Evolutionary conservation across 2,329 filamentous ascomycete species (phyloP), one percentile per base, ranked within the genome.

Genomic region (Microcyclosporella mali): DNA sequence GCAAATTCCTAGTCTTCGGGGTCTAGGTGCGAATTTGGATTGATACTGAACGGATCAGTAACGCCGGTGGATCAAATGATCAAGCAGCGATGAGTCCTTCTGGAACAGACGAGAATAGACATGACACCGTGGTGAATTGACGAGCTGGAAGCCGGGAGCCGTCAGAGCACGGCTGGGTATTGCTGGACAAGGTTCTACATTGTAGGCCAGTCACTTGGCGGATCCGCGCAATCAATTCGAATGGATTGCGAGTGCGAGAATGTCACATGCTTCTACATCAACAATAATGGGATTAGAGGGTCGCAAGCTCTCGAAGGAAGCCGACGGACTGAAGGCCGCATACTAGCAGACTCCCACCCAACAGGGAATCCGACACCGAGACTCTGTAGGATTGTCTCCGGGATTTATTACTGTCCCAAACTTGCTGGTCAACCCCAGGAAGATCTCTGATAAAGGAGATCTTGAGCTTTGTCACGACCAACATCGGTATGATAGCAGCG

Each of bases 391-490:
- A 27, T 11, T 43, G 45, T 1, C 50, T 47, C n/a, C 47, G 42
- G 19, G 47, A 28, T n/a, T 41, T 45, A 28, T 37, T 37, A 40
- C 68, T 65, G 41, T 77, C 73, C 45, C 66, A 64, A 48, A 77
- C 62, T 41, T 72, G 70, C 50, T 74, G 63, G 4, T 74, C 75
- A 1, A 78, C 75, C 1, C 73, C 73, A 0, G 68, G 67, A 1
- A 72, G 65, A 31, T 73, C 65, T 3, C 64, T 63, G 1, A 77
- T 45, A 1, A 73, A 51, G 0, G 65, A 56, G 28, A 78, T 77
- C 12, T 67, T 56, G 39, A 41, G 47, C n/a, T 61, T 55, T 3
- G 64, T 39, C 2, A 78, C 63, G 15, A 71, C 66, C 0, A 60
- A 56, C 1, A 58, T 60, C 6, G 53, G 53, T 2, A 55, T 51